A percentile compares a stretch with the other conserved stretches of the same genome.
Conservation (phyloP, 2,329 filamentous ascomycete genomes). For the Fusarium verrucosum region DNA sequence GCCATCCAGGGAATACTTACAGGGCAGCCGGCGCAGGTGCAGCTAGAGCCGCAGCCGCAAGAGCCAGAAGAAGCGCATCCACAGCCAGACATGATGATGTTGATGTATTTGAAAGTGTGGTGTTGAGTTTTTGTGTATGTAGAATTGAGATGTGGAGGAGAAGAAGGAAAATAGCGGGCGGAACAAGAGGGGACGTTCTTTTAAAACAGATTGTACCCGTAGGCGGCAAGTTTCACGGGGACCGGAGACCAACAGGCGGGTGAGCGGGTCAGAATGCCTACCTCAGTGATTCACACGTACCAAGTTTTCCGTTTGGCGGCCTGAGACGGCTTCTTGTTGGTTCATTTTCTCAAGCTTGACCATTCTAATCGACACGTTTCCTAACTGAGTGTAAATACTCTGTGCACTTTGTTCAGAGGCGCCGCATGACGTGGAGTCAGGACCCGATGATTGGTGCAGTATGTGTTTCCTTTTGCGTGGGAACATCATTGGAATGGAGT, state of each 20-base stretch:
- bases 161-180: conserved; percentile 16
- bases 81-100: conserved; percentile 54
- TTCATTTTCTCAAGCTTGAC: conserved; percentile 7
- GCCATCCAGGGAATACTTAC: conserved; percentile 47
- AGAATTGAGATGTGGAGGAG: conserved; percentile 5
- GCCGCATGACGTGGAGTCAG: conserved; percentile 33
- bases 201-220: conserved; percentile 33
- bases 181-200: conserved; percentile 25
- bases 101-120: conserved; percentile 12
- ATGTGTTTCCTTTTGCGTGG: not conserved
- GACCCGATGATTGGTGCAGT: conserved; percentile 23
- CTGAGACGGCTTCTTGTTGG: conserved; percentile 7
- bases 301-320: conserved; percentile 1
- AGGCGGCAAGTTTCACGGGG: not conserved
- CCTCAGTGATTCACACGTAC: conserved; percentile 13
- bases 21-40: conserved; percentile 56
- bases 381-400: conserved; percentile 22
- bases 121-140: conserved; percentile 15
- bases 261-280: conserved; percentile 21
- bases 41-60: conserved; percentile 54
- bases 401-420: conserved; percentile 13
- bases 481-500: conserved; percentile 15
- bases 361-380: conserved; percentile 3
- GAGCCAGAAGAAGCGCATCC: conserved; percentile 54
- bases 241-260: not conserved